Base-by-base conservation (phyloP, 2,329 filamentous ascomycete species). In the Neodidymelliopsis sp. region DNA sequence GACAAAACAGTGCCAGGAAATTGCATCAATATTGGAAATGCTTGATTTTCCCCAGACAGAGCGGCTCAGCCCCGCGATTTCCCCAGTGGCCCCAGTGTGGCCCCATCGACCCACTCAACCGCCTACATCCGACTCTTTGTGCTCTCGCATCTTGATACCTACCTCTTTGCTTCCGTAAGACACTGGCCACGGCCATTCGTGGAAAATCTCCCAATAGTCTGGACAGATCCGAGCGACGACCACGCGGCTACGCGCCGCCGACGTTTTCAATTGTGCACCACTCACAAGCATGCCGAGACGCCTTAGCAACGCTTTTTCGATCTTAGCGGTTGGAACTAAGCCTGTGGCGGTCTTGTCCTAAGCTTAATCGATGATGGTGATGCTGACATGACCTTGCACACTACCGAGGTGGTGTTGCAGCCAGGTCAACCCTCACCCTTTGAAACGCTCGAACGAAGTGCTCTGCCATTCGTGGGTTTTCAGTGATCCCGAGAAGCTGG, bases 241-340 rank as follows among this genome's bases (percentile, higher is more conserved):
- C 13, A 30, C 34, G 35, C 44, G 43, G 39, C 33, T 37, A 13
- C 36, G 11, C 11, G 20, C n/a, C 49, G n/a, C 22, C 24, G 25
- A 27, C 22, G 2, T 30, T 25, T 25, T n/a, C 12, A 13, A 44
- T 45, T 53, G 29, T 45, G 40, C 50, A 53, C 45, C 50, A 53
- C 36, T 49, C 31, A 49, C 45, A 49, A 40, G 39, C 36, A 45
- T 31, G 45, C 50, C 40, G 40, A 53, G 50, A 45, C 35, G 35
- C 23, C 50, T 53, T 53, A 45, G 37, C 50, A 37, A 30, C 24
- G 43, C 50, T 53, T 53, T 30, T 45, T 16, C 6, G 5, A 27
- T 22, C 50, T 45, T 41, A 53, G 50, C 50, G 22, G 20, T 30
- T n/a, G 13, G 42, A 45, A 31, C 45, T 53, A 49, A 40, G 45